Percentiles rank a stretch among this genome's conserved stretches.
phyloP scores from a whole-genome alignment of 1,284 basidiomycete genomes.

The Trametes pubescens region DNA sequence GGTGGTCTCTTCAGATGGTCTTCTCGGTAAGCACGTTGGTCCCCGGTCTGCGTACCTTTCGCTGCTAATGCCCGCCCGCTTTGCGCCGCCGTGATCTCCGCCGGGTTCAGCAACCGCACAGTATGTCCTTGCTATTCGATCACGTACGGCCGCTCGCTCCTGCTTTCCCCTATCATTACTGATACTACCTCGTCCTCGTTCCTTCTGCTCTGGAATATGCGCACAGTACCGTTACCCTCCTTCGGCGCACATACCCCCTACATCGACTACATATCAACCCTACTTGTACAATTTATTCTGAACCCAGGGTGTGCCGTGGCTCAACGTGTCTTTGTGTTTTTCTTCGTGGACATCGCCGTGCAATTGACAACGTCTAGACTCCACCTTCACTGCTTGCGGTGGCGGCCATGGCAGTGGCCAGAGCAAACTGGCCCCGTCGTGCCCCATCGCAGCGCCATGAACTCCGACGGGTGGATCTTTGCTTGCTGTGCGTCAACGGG shows the following conservation, averaged over 20 bases:
- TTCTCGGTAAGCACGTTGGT: slow-evolving; percentile 14
- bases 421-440: no score
- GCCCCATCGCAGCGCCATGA: no score
- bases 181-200: slow-evolving; percentile 7
- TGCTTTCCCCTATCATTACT: slow-evolving; percentile 16
- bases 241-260: slow-evolving; percentile 35
- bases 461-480: no score
- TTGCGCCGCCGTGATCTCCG: neutral
- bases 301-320: slow-evolving; percentile 23
- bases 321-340: slow-evolving; percentile 1
- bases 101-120: slow-evolving; percentile 21
- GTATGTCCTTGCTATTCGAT: slow-evolving; percentile 27
- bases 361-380: neutral
- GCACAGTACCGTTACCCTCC: slow-evolving; percentile 32
- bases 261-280: slow-evolving; percentile 31
- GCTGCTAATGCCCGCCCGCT: neutral
- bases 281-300: slow-evolving; percentile 36
- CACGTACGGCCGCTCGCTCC: slow-evolving; percentile 21
- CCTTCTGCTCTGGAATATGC: slow-evolving; percentile 15
- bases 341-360: neutral
- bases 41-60: neutral
- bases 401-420: no score
- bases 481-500: no score
- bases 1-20: slow-evolving; percentile 18
- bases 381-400: no score